A percentile compares a stretch with the other conserved stretches of the same genome.
Conservation (phyloP, 495 filamentous ascomycete genomes). For the Bryoglossum gracile region DNA sequence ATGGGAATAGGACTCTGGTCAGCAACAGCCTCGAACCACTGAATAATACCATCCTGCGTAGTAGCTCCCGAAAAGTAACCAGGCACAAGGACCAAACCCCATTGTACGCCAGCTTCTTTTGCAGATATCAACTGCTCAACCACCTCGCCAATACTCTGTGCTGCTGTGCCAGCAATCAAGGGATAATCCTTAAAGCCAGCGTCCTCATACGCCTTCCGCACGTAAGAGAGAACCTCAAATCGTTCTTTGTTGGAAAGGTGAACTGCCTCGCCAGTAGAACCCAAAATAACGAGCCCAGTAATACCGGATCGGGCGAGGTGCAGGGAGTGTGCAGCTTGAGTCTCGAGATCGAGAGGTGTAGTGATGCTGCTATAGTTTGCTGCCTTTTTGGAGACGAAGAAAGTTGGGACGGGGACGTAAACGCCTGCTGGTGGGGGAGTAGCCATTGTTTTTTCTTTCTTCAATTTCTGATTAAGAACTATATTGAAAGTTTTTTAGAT, state of each 20-base stretch:
- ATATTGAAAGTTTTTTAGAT: no score
- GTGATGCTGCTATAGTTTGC: constrained; percentile 18
- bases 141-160: constrained; percentile 56
- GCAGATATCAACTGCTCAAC: constrained; percentile 50
- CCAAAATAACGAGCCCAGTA: constrained; percentile 57
- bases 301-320: constrained; percentile 57
- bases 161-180: constrained; percentile 60
- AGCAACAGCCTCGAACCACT: constrained; percentile 49
- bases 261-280: constrained; percentile 62
- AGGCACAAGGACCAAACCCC: constrained; percentile 52
- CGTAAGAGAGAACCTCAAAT: constrained; percentile 42
- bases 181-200: constrained; percentile 56
- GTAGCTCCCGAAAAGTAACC: constrained; percentile 47
- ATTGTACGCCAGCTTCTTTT: constrained; percentile 53
- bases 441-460: no score
- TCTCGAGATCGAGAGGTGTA: constrained; percentile 44
- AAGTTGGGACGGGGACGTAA: constrained; percentile 27
- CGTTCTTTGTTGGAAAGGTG: constrained; percentile 56
- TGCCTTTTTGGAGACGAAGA: constrained; percentile 24
- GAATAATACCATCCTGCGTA: constrained; percentile 40
- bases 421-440: constrained; percentile 24
- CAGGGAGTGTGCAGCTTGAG: constrained; percentile 52
- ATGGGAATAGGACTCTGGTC: constrained; percentile 46
- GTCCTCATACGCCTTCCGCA: constrained; percentile 44
- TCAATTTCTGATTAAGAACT: no score